Base-by-base conservation (phyloP, 192 early-diverging fungal genomes). In the Thamnidium elegans region DNA sequence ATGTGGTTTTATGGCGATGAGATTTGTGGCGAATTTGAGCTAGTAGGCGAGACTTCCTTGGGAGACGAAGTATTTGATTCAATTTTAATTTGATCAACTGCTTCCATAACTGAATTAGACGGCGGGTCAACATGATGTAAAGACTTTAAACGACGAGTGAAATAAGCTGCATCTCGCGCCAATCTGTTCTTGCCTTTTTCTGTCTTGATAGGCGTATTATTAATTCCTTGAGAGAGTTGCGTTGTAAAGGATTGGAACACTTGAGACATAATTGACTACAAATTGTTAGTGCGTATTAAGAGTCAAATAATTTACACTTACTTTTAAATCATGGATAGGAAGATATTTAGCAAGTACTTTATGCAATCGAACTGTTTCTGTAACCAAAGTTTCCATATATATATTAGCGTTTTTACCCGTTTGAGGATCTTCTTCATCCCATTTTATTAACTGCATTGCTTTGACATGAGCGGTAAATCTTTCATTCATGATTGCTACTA, bases 401-500 rank as follows among this genome's bases (percentile, higher is more conserved):
- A 78, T 63, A 56, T 80, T 89, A 7, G 78, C 71, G 3, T 26
- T 51, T 13, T 72, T 68, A 2, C 52, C 66, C 31, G 47, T 66
- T 31, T 23, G 34, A 42, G 34, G 23, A 1, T 64, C 55, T 46
- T 62, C 53, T 67, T 73, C 63, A 62, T 89, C 87, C 84, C 84
- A 87, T 53, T 82, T 63, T 15, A 82, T 77, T 11, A 50, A 58
- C 68, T 74, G 81, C 50, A 99, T 84, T 34, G 84, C 81, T 31
- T 88, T 82, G n/a, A 88, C 79, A 65, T 98, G 94, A 45, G 88
- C 73, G 14, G 78, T 78, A 19, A 93, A 85, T 20, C 93, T 81
- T 50, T 98, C 96, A 20, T 92, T 84, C 97, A 99, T 98, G 62
- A 98, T 98, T 5, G 90, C 78, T 3, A 98, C 88, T 17, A 99